Conservation (phyloP, 495 filamentous ascomycete species). For the Tuber indicum region DNA sequence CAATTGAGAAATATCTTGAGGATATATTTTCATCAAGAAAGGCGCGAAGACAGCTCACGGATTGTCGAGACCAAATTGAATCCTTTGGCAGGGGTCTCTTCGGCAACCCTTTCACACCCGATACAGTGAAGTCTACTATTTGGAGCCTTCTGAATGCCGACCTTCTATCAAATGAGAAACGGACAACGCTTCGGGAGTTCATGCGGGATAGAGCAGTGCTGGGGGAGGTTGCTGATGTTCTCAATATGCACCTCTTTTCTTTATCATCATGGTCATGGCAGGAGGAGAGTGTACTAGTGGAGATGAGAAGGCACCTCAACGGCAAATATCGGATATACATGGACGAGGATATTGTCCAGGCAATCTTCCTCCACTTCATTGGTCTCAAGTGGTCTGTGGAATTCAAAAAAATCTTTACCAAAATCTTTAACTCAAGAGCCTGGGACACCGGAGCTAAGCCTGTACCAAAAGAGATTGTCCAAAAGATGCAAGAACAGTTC, state of each 20-base stretch:
- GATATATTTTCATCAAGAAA: conserved; percentile 48
- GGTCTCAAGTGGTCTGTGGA: conserved; percentile 56
- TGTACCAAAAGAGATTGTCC: conserved; percentile 44
- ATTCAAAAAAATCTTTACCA: conserved; percentile 48
- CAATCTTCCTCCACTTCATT: conserved; percentile 60
- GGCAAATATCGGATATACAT: conserved; percentile 57
- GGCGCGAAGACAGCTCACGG: conserved; percentile 38
- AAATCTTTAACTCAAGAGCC: conserved; percentile 45
- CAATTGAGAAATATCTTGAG: conserved; percentile 51
- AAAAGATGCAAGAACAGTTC: conserved; percentile 50
- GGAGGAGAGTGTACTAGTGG: conserved; percentile 49
- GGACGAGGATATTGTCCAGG: conserved; percentile 62
- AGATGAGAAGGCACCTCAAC: conserved; percentile 58
- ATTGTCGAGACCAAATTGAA: conserved; percentile 44
- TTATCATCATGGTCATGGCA: conserved; percentile 60
- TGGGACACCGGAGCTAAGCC: conserved; percentile 45
- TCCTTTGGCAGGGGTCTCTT: conserved; percentile 46
- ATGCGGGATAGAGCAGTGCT: conserved; percentile 52
- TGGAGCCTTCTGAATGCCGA: conserved; percentile 52
- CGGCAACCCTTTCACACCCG: conserved; percentile 40
- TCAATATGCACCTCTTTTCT: conserved; percentile 60
- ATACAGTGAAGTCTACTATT: conserved; percentile 47
- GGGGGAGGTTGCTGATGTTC: conserved; percentile 57
- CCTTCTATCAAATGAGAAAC: conserved; percentile 56
- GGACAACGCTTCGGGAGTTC: conserved; percentile 55